Conservation (phyloP, 192 early-diverging fungal genomes). For the Chytriomyces sp. region DNA sequence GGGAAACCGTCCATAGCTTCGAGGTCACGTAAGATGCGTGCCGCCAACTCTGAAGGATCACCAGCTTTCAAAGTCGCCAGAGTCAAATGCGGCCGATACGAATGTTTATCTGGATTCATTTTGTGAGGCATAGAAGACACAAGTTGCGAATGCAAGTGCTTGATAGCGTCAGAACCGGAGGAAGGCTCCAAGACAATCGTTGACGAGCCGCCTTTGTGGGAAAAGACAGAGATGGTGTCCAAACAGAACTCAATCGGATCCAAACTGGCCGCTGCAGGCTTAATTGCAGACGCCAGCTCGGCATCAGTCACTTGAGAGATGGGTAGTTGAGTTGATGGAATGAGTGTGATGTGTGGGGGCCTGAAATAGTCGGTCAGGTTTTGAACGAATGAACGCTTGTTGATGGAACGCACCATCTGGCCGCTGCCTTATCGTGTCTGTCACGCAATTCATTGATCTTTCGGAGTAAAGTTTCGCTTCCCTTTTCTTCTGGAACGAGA, state of each 20-base stretch:
- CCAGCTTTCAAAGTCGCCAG: not conserved
- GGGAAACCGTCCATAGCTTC: not conserved
- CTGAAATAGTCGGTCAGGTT: no score
- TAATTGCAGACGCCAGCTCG: not conserved
- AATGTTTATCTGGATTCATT: not conserved
- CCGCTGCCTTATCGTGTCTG: no score
- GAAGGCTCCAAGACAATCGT: slow-evolving; percentile 20
- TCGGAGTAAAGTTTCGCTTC: no score
- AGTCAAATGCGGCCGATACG: slow-evolving; percentile 22
- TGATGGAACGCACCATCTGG: no score
- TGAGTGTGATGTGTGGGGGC: slow-evolving; percentile 24
- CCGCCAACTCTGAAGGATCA: not conserved
- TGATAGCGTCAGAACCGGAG: not conserved
- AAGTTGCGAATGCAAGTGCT: not conserved
- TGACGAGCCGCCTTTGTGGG: not conserved
- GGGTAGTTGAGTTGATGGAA: not conserved
- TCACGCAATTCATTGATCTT: no score
- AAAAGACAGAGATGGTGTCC: slow-evolving; percentile 14
- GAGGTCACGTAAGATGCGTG: not conserved
- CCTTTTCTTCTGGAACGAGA: no score
- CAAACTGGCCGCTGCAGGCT: not conserved
- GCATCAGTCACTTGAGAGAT: not conserved
- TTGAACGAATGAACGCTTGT: no score
- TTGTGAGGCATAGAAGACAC: not conserved
- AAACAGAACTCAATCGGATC: slow-evolving; percentile 6